Percentiles rank a stretch among this genome's conserved stretches.
These are phyloP conservation scores for Serendipita sp. DNA, from an alignment of 768 basidiomycete species.

Conservation along the genomic window DNA sequence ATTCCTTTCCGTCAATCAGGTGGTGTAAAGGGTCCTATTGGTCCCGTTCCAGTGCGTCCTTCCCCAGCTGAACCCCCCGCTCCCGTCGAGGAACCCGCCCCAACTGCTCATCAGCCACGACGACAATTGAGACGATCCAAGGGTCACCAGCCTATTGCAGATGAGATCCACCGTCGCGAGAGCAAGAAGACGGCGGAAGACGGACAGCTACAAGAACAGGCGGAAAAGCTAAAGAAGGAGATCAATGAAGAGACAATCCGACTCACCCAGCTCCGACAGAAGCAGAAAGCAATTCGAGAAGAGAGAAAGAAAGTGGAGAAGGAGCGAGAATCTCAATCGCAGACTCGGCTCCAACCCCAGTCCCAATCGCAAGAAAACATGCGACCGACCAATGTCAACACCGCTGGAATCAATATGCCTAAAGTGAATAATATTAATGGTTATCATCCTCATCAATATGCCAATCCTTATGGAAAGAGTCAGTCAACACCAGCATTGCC, in stretches of 20 bases:
- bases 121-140: neutral
- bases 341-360: neutral
- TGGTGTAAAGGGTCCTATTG: too few relatives aligned
- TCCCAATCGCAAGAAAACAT: neutral
- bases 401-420: neutral
- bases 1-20: neutral
- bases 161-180: neutral
- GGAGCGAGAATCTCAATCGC: neutral
- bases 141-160: constrained; percentile 4
- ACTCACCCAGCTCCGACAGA: neutral
- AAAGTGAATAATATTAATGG: neutral
- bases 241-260: constrained; percentile 6
- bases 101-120: neutral
- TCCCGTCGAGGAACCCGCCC: neutral
- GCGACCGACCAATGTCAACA: neutral
- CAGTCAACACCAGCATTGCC: constrained; percentile 1
- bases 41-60: neutral
- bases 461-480: constrained; percentile 5
- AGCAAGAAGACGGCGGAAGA: neutral
- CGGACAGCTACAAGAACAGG: neutral
- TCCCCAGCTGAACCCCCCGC: neutral
- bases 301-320: neutral
- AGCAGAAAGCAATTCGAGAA: neutral
- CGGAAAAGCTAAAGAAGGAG: neutral
- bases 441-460: neutral